These are phyloP conservation scores for Xylariaceae sp. DNA, from an alignment of 2,329 filamentous ascomycete species.

Conservation along the genomic window DNA sequence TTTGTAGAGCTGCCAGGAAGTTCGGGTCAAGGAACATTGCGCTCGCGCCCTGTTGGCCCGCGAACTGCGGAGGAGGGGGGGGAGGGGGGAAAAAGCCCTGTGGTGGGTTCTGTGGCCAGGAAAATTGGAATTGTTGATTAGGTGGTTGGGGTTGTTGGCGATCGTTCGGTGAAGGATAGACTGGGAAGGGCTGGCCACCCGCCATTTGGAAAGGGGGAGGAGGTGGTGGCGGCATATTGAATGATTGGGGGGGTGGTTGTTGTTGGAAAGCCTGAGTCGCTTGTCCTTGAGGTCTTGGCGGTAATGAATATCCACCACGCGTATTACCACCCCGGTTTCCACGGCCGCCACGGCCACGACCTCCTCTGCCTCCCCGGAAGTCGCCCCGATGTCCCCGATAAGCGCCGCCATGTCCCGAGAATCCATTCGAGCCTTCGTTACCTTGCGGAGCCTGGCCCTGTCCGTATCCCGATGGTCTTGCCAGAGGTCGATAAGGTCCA, in stretches of 20 bases:
- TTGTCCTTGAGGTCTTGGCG: conserved; percentile 27
- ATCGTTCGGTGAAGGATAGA: conserved; percentile 29
- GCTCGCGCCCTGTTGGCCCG: conserved; percentile 29
- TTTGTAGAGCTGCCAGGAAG: conserved; percentile 48
- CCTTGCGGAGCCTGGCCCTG: conserved; percentile 37
- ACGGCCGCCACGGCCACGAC: conserved; percentile 35
- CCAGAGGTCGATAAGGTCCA: conserved; percentile 65
- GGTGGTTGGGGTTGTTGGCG: conserved; percentile 11
- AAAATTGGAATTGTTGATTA: conserved; percentile 39
- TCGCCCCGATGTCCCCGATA: conserved; percentile 41
- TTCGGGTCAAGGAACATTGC: conserved; percentile 53
- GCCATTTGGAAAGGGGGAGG: conserved; percentile 29
- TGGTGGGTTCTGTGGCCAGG: conserved; percentile 36
- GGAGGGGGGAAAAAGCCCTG: conserved; percentile 30
- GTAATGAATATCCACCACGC: conserved; percentile 40
- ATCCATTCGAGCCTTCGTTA: conserved; percentile 36
- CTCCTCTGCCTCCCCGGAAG: conserved; percentile 42
- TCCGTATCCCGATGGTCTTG: conserved; percentile 60
- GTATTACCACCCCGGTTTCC: conserved; percentile 36
- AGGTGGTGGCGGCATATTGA: conserved; percentile 24
- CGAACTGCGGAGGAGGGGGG: conserved; percentile 38
- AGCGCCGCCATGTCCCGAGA: conserved; percentile 24
- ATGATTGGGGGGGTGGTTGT: conserved; percentile 31
- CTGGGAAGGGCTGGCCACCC: conserved; percentile 29
- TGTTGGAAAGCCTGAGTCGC: conserved; percentile 31